Evolutionary conservation across 2,329 filamentous ascomycete species (phyloP).

Genomic region (Monosporascus sp.): DNA sequence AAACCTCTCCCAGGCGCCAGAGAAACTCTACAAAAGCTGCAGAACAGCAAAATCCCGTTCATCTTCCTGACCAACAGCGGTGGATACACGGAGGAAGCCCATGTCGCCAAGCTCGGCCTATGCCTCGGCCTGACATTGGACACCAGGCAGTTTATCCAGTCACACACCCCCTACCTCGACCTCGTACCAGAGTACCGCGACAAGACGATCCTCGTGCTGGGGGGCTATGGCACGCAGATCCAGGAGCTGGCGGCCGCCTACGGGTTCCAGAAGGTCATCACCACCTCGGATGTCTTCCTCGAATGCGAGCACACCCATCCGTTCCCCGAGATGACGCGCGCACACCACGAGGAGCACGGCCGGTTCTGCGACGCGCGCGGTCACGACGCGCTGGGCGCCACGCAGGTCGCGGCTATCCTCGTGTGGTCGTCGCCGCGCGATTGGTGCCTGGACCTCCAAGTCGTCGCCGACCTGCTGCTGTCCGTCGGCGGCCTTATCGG

Average conservation of each 20-base stretch:
- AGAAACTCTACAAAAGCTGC: conserved; percentile 53
- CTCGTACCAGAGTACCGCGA: conserved; percentile 44
- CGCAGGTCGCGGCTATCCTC: conserved; percentile 25
- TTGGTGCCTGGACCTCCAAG: conserved; percentile 29
- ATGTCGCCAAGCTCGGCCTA: conserved; percentile 53
- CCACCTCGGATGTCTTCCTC: conserved; percentile 27
- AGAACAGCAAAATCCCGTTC: conserved; percentile 59
- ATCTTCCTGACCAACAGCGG: conserved; percentile 72
- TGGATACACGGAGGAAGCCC: conserved; percentile 58
- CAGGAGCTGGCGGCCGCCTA: conserved; percentile 24
- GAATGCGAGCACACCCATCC: conserved; percentile 22
- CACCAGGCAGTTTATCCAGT: conserved; percentile 56
- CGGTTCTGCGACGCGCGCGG: conserved; percentile 24
- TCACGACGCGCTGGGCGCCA: not conserved
- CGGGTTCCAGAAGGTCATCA: conserved; percentile 32
- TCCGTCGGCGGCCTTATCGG: conserved; percentile 52
- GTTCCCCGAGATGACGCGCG: conserved; percentile 30
- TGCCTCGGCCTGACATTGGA: conserved; percentile 44
- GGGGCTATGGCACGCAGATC: conserved; percentile 36
- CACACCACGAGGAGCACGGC: conserved; percentile 31
- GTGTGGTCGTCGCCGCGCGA: conserved; percentile 29
- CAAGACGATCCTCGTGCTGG: conserved; percentile 47
- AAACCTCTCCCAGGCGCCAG: conserved; percentile 57
- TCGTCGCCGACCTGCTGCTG: conserved; percentile 25
- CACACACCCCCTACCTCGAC: conserved; percentile 65